phyloP scores from a whole-genome alignment of 2,329 filamentous ascomycete genomes.

The Fusarium sp. region DNA sequence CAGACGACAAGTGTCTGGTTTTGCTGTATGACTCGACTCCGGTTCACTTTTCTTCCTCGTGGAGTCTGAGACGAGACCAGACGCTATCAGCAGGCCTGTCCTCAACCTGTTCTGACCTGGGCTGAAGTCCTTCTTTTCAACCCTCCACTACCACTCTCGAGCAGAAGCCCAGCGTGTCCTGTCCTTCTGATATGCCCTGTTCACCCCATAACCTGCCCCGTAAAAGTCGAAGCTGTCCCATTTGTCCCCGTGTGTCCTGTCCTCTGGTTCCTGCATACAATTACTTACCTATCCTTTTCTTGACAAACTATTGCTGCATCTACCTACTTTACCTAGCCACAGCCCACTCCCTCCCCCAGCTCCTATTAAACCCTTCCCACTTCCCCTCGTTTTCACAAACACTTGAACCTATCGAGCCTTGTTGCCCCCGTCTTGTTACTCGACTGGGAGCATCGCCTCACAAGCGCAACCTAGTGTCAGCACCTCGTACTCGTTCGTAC shows the following conservation, averaged over 20 bases:
- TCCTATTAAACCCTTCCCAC: conserved; percentile 32
- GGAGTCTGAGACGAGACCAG: conserved; percentile 53
- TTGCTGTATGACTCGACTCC: conserved; percentile 43
- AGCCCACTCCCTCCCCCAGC: conserved; percentile 33
- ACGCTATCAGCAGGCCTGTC: conserved; percentile 55
- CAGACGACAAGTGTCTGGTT: conserved; percentile 30
- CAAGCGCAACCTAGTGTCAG: conserved; percentile 21
- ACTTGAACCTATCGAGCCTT: not conserved
- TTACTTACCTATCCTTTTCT: conserved; percentile 30
- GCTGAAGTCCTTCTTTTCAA: conserved; percentile 37
- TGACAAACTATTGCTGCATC: conserved; percentile 20
- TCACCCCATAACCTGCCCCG: conserved; percentile 28
- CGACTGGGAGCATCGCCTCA: conserved; percentile 36
- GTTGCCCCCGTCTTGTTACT: conserved; percentile 12
- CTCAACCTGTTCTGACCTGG: conserved; percentile 26
- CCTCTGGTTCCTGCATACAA: conserved; percentile 39
- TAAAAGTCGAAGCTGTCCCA: conserved; percentile 30
- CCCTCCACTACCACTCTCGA: conserved; percentile 26
- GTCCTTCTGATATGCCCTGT: conserved; percentile 41
- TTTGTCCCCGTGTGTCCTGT: conserved; percentile 14
- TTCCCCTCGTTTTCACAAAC: conserved; percentile 15
- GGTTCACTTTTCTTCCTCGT: conserved; percentile 43
- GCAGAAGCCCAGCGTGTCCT: conserved; percentile 40
- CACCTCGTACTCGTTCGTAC: conserved; percentile 39
- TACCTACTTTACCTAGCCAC: conserved; percentile 31